Base-by-base conservation (phyloP, 2,329 filamentous ascomycete genomes). In the Ceratocystiopsis sp. region DNA sequence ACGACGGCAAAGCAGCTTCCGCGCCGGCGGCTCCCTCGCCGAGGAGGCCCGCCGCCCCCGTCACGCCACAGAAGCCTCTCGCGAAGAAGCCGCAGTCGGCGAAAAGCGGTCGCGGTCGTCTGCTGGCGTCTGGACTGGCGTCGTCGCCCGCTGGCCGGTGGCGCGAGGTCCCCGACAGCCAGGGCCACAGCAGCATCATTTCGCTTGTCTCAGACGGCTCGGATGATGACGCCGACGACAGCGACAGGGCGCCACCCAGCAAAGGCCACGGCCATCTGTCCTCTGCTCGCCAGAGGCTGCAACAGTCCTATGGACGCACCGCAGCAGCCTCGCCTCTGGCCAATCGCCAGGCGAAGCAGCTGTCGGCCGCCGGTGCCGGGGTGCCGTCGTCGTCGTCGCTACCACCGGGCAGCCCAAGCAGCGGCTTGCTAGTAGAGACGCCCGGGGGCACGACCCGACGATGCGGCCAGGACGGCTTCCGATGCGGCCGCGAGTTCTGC, bases 401-500 rank as follows among this genome's bases (percentile, higher is more conserved):
- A 8, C 25, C 10, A 8, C 10, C 25, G 25, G 25, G 2, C 9
- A 29, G 25, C 9, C 25, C 9, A 29, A 29, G 7, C 25, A 46
- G 41, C 25, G 50, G 42, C 13, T 54, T 53, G 21, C 48, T 59
- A 32, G 51, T 63, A 5, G 59, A 59, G 49, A 73, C 69, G 11
- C 69, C 70, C 0, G 64, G 69, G 2, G 71, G 71, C 1, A 64
- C 65, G 14, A 50, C 62, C 49, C 60, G 68, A 42, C 60, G 60
- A 14, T 78, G 75, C 46, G 74, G 74, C 4, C 58, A 69, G 48
- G 64, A 66, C 49, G 73, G 69, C 13, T 77, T 69, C 53, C 59
- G 57, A 15, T 78, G 74, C 47, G 66, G 65, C 4, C 61, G 68
- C 43, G 66, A 72, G 47, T 78, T 77, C 57, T 78, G 75, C 56